These are phyloP conservation scores for Coniochaeta pulveracea DNA, from an alignment of 2,329 filamentous ascomycete genomes.

Conservation along the genomic window DNA sequence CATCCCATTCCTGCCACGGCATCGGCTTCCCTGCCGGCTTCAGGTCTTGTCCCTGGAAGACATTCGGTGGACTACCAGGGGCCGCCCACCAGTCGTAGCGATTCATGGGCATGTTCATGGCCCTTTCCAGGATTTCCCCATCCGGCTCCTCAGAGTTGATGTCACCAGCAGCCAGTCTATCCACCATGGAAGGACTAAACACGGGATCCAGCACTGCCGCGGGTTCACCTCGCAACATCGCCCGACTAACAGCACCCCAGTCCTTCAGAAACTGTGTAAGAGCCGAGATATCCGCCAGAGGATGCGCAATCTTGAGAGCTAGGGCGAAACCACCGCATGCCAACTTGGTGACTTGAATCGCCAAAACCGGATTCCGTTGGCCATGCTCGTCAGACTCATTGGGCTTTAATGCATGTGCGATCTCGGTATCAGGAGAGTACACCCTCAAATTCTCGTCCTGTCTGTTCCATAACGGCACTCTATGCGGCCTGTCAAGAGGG, in stretches of 20 bases:
- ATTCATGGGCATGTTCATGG: background rate
- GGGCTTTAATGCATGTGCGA: background rate
- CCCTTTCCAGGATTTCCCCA: background rate
- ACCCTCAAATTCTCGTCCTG: background rate
- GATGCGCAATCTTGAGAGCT: background rate
- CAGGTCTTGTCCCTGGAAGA: background rate
- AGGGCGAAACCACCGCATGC: background rate
- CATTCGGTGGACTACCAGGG: background rate
- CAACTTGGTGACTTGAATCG: background rate
- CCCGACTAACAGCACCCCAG: background rate
- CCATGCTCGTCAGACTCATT: background rate
- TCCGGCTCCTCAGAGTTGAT: background rate
- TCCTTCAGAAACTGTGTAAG: background rate
- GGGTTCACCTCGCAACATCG: background rate
- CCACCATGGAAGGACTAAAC: background rate
- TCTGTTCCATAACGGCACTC: background rate
- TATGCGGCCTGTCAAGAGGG: background rate
- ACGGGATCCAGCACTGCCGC: background rate
- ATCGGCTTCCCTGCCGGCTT: background rate
- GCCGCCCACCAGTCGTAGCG: constrained; percentile 1
- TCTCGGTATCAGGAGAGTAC: background rate
- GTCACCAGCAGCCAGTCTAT: background rate
- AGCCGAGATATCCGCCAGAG: background rate
- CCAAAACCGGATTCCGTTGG: background rate
- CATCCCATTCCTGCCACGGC: background rate